phyloP scores from a whole-genome alignment of 2,329 filamentous ascomycete species.

The Beauveria australis region DNA sequence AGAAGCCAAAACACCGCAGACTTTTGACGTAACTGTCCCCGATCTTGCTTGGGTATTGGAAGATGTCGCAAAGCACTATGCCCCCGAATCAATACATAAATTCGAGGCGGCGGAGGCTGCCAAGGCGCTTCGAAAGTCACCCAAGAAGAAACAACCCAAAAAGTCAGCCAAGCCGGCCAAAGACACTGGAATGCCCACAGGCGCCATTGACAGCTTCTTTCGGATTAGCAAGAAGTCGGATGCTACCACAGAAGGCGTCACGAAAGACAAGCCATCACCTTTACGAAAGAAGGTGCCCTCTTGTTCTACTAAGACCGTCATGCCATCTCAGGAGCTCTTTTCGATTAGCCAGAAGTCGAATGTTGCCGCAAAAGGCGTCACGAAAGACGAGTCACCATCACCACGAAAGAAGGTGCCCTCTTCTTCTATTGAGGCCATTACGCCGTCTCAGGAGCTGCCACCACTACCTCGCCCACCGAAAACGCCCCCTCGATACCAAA shows the following conservation, averaged over 20 bases:
- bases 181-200: conserved; percentile 13
- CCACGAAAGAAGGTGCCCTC: conserved; percentile 2
- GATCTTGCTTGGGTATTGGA: conserved; percentile 40
- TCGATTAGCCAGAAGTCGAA: conserved; percentile 4
- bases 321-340: background rate
- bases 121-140: conserved; percentile 18
- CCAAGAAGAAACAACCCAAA: conserved; percentile 18
- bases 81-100: conserved; percentile 19
- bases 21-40: conserved; percentile 57
- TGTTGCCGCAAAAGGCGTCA: conserved; percentile 2
- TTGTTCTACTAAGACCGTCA: background rate
- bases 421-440: background rate
- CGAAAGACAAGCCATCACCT: conserved; percentile 10
- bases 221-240: conserved; percentile 29
- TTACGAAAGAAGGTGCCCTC: background rate
- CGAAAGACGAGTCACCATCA: conserved; percentile 10
- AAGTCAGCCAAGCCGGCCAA: conserved; percentile 10
- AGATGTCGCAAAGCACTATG: conserved; percentile 20
- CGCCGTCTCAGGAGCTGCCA: background rate
- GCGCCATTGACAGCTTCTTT: conserved; percentile 33
- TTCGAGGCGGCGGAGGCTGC: conserved; percentile 20
- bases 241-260: conserved; percentile 2
- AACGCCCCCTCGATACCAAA: conserved; percentile 21
- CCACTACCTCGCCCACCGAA: conserved; percentile 15
- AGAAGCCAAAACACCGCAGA: conserved; percentile 21